Evolutionary conservation across 2,329 filamentous ascomycete genomes (phyloP).

Genomic region (Ophiostoma tasmaniense): DNA sequence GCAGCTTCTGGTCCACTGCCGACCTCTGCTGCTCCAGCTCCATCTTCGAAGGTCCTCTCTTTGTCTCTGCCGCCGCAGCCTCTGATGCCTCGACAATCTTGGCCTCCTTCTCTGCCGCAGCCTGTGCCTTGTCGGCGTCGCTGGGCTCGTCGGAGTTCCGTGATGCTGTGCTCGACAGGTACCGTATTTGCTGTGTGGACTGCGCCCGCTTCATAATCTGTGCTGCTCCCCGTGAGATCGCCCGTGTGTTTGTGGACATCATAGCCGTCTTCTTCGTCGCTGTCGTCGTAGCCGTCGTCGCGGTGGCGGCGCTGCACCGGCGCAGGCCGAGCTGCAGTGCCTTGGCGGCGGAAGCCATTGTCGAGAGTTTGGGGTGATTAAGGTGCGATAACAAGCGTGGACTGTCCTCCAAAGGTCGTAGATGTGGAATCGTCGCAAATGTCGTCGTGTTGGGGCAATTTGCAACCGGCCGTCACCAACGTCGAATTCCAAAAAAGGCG

Average conservation of each 20-base stretch:
- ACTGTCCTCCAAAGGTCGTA: too few relatives aligned
- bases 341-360: slow-evolving; percentile 35
- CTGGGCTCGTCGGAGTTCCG: slow-evolving; percentile 5
- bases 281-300: slow-evolving; percentile 3
- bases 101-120: not conserved
- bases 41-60: not conserved
- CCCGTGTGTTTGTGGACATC: not conserved
- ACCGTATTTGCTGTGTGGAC: not conserved
- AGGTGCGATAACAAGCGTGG: not conserved
- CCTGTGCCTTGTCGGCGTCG: not conserved
- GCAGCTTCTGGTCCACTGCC: not conserved
- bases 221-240: slow-evolving; percentile 1
- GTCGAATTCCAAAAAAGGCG: slow-evolving; percentile 1
- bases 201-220: not conserved
- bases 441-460: not conserved
- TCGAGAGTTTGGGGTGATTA: not conserved
- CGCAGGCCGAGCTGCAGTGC: slow-evolving; percentile 34
- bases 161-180: slow-evolving; percentile 14
- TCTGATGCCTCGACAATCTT: not conserved
- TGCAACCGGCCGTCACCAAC: slow-evolving; percentile 6
- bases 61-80: not conserved
- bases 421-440: not conserved
- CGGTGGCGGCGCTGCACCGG: slow-evolving; percentile 25
- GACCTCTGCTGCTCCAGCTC: not conserved
- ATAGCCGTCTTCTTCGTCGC: not conserved